Evolutionary conservation across 164 flowering plant species (phyloP).

Genomic region (Magnolia changhungtana): DNA sequence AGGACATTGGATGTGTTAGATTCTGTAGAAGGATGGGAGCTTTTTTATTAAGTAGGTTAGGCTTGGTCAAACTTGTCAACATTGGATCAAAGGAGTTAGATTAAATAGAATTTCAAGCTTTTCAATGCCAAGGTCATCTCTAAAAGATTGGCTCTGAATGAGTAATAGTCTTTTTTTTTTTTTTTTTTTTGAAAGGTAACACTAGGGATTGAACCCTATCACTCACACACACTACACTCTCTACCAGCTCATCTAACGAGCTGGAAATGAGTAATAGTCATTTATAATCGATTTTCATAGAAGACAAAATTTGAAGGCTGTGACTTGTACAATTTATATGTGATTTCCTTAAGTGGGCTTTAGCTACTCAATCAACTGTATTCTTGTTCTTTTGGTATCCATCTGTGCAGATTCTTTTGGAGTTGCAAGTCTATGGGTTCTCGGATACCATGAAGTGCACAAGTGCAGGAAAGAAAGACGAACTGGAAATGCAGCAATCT

Average conservation of each 20-base stretch:
- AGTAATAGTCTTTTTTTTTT: too few relatives aligned
- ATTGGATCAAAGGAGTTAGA: too few relatives aligned
- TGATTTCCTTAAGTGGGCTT: slow-evolving; percentile 7
- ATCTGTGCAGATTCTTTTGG: slow-evolving; percentile 59
- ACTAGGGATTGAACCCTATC: too few relatives aligned
- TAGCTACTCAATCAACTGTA: not conserved
- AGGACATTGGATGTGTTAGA: not conserved
- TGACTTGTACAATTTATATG: slow-evolving; percentile 10
- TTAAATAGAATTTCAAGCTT: too few relatives aligned
- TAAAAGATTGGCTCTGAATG: too few relatives aligned
- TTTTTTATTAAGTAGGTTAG: too few relatives aligned
- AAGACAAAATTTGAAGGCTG: not conserved
- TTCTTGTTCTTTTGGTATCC: slow-evolving; percentile 14
- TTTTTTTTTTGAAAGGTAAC: too few relatives aligned
- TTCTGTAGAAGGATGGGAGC: not conserved
- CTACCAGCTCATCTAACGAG: too few relatives aligned
- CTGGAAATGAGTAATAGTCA: not conserved
- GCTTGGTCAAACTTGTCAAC: too few relatives aligned
- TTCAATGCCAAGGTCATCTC: too few relatives aligned
- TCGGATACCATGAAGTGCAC: slow-evolving; percentile 63
- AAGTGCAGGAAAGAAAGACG: slow-evolving; percentile 41
- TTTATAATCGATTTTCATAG: not conserved
- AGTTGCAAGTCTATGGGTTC: slow-evolving; percentile 87
- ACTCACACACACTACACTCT: too few relatives aligned
- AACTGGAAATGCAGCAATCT: slow-evolving; percentile 29